phyloP scores from a whole-genome alignment of 352 stramenopile genomes.

The Globisporangium cylindrosporum region DNA sequence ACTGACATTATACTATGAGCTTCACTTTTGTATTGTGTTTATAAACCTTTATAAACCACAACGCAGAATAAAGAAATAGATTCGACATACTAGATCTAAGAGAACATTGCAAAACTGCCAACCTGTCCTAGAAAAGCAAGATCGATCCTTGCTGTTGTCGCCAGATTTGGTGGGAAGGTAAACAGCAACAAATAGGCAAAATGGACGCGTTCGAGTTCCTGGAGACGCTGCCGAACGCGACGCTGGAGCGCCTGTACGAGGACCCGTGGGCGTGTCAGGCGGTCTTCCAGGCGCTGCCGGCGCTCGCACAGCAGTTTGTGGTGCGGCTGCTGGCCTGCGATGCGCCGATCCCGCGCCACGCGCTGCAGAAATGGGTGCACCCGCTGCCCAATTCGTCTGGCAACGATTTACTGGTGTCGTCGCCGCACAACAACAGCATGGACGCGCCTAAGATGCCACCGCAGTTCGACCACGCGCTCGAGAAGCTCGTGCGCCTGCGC shows the following conservation, averaged over 20 bases:
- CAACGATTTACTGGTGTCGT: slow-evolving; percentile 1
- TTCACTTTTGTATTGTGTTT: background rate
- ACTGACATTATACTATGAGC: background rate
- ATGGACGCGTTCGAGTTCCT: slow-evolving; percentile 90
- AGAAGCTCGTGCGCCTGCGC: slow-evolving; percentile 52
- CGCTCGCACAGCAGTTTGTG: slow-evolving; percentile 88
- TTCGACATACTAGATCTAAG: background rate
- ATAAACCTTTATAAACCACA: background rate
- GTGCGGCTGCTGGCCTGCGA: slow-evolving; percentile 83
- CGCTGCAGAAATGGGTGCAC: slow-evolving; percentile 73
- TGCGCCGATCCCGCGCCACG: slow-evolving; percentile 34
- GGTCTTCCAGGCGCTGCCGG: slow-evolving; percentile 82
- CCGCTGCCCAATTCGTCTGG: slow-evolving; percentile 20
- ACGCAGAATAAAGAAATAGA: background rate
- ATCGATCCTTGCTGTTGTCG: background rate
- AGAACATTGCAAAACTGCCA: background rate
- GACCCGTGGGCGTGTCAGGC: slow-evolving; percentile 89
- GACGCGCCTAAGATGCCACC: slow-evolving; percentile 34
- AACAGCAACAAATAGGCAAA: background rate
- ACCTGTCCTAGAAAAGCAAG: background rate
- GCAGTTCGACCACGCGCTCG: slow-evolving; percentile 49
- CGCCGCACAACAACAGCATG: slow-evolving; percentile 9
- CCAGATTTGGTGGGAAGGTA: background rate
- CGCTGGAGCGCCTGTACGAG: slow-evolving; percentile 76
- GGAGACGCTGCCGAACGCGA: slow-evolving; percentile 70